Percentiles rank a stretch among this genome's conserved stretches.
Conservation (phyloP, 2,329 filamentous ascomycete species). For the Pseudogymnoascus sp. region DNA sequence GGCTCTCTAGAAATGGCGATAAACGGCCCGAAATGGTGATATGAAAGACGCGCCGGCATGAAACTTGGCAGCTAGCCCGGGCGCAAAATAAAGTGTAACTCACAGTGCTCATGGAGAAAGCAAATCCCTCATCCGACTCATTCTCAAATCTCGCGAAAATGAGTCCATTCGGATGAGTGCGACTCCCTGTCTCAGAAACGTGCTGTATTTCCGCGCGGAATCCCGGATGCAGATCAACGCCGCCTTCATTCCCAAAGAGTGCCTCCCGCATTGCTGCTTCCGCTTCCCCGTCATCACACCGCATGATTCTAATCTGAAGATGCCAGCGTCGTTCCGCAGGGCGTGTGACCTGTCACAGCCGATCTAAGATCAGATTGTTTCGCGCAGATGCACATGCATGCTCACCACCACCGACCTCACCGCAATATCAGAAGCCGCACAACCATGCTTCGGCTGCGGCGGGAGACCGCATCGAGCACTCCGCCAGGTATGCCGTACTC, state of each 20-base stretch:
- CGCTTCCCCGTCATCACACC: background rate
- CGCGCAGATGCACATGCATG: background rate
- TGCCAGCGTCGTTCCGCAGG: background rate
- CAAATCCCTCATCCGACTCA: background rate
- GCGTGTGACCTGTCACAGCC: conserved; percentile 4
- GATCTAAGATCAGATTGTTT: background rate
- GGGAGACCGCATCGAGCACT: background rate
- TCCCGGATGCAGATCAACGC: background rate
- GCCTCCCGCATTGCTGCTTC: background rate
- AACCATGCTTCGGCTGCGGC: background rate
- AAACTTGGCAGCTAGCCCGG: background rate
- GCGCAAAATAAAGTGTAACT: background rate
- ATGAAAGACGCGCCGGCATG: background rate
- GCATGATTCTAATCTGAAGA: conserved; percentile 8
- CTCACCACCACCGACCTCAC: background rate
- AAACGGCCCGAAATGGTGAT: conserved; percentile 5
- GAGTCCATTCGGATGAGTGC: background rate
- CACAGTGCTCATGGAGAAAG: background rate
- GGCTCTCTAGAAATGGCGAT: background rate
- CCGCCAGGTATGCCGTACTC: background rate
- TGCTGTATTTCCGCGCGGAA: background rate
- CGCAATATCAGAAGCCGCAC: background rate
- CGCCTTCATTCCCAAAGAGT: conserved; percentile 3
- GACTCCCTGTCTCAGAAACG: background rate
- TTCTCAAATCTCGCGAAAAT: background rate